Conservation (phyloP, 163 green algal species). For the Prototheca cutis region DNA sequence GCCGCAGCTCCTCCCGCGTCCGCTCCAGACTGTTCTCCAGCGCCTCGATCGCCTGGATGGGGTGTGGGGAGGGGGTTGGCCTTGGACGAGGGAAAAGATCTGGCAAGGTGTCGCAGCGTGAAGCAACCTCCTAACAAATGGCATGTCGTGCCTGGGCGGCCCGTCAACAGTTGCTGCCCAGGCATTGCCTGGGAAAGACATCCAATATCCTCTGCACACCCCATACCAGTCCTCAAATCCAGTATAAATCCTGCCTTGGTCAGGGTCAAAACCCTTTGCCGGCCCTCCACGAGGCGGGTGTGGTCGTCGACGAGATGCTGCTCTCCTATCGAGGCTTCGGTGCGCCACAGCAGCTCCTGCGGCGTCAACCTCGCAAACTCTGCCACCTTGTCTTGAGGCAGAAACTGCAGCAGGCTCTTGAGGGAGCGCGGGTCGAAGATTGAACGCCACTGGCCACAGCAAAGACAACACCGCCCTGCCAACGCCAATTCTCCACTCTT, state of each 20-base stretch:
- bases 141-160: no score
- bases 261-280: conserved; percentile 10
- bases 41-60: conserved; percentile 2
- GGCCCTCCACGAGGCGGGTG: conserved; percentile 51
- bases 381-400: conserved; percentile 75
- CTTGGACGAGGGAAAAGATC: no score
- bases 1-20: conserved; percentile 5
- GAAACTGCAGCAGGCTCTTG: conserved; percentile 51
- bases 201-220: background rate
- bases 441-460: no score
- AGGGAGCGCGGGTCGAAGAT: no score
- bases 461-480: background rate
- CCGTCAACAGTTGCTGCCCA: no score
- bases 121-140: no score
- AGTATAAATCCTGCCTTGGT: background rate
- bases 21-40: conserved; percentile 6
- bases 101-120: no score
- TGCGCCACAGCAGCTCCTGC: conserved; percentile 74
- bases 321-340: conserved; percentile 78
- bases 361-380: conserved; percentile 79
- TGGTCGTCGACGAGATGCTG: conserved; percentile 60
- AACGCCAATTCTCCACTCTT: background rate
- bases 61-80: background rate
- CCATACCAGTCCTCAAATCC: background rate
- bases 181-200: background rate